Evolutionary conservation across 768 basidiomycete genomes (phyloP).

Genomic region (Mycena filopes): DNA sequence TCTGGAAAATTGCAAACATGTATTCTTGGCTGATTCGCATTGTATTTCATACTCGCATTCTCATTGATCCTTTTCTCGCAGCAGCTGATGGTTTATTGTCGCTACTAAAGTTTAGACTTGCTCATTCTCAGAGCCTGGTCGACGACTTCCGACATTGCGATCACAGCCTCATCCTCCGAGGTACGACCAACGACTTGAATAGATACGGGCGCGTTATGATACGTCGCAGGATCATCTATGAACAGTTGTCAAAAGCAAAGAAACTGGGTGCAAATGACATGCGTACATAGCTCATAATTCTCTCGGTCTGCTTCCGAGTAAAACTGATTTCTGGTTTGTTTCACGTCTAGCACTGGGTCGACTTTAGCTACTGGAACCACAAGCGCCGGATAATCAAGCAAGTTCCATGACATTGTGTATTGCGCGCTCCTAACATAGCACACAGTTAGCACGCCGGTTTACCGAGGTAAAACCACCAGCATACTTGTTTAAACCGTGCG

Average conservation of each 20-base stretch:
- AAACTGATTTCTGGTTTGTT: conserved; percentile 58
- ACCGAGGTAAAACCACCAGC: conserved; percentile 19
- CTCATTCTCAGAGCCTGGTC: conserved; percentile 58
- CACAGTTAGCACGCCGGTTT: neutral
- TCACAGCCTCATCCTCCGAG: conserved; percentile 80
- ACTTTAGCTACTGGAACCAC: conserved; percentile 74
- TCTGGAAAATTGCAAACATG: conserved; percentile 5
- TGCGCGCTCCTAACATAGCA: neutral
- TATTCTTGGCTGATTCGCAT: conserved; percentile 16
- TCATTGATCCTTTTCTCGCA: conserved; percentile 8
- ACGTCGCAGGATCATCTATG: conserved; percentile 22
- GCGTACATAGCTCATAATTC: conserved; percentile 41
- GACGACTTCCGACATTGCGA: conserved; percentile 75
- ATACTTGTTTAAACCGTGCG: conserved; percentile 69
- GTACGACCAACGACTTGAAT: conserved; percentile 73
- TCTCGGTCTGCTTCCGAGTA: conserved; percentile 56
- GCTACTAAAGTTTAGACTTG: neutral
- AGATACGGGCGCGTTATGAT: conserved; percentile 65
- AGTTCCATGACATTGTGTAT: conserved; percentile 17
- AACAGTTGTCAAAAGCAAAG: neutral
- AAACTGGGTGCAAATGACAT: neutral
- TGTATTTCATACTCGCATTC: conserved; percentile 32
- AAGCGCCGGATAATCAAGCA: conserved; percentile 65
- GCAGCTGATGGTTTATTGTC: neutral
- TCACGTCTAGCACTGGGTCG: conserved; percentile 62